Evolutionary conservation across 1,284 basidiomycete genomes (phyloP).

Genomic region (Ustilago cynodontis): DNA sequence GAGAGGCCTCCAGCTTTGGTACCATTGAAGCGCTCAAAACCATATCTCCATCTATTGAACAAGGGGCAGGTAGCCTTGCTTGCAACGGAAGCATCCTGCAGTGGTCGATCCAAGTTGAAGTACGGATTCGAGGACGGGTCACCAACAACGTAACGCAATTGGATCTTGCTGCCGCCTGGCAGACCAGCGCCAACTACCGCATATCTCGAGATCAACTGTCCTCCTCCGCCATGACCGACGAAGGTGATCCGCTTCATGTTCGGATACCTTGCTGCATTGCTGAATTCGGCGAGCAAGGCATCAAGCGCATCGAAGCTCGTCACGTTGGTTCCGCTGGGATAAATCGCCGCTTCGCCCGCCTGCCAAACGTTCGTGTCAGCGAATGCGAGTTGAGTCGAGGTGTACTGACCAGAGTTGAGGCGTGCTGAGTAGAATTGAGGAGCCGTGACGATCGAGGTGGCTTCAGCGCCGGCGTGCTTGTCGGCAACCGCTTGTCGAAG

Average conservation of each 20-base stretch:
- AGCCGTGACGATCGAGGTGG: constrained; percentile 57
- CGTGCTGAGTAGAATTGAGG: constrained; percentile 63
- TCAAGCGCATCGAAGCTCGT: constrained; percentile 65
- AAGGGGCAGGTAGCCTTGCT: constrained; percentile 44
- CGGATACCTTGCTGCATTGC: constrained; percentile 54
- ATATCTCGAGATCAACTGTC: constrained; percentile 65
- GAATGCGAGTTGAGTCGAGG: constrained; percentile 51
- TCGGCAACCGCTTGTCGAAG: constrained; percentile 46
- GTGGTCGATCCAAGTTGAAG: constrained; percentile 62
- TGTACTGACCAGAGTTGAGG: constrained; percentile 65
- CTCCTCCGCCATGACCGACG: constrained; percentile 68
- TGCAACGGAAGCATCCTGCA: constrained; percentile 48
- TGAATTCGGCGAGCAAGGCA: constrained; percentile 59
- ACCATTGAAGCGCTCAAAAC: constrained; percentile 58
- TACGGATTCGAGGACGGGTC: constrained; percentile 66
- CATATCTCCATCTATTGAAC: constrained; percentile 67
- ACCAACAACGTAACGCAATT: constrained; percentile 64
- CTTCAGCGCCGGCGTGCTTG: constrained; percentile 29
- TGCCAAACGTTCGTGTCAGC: constrained; percentile 65
- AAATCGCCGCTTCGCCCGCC: constrained; percentile 57
- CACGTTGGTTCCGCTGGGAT: constrained; percentile 50
- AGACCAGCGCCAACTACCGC: constrained; percentile 56
- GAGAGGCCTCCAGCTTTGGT: constrained; percentile 27
- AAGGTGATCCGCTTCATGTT: constrained; percentile 62
- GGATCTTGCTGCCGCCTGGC: constrained; percentile 26